These are phyloP conservation scores for Pyrus communis DNA, from an alignment of 306 rosid species.

Conservation along the genomic window DNA sequence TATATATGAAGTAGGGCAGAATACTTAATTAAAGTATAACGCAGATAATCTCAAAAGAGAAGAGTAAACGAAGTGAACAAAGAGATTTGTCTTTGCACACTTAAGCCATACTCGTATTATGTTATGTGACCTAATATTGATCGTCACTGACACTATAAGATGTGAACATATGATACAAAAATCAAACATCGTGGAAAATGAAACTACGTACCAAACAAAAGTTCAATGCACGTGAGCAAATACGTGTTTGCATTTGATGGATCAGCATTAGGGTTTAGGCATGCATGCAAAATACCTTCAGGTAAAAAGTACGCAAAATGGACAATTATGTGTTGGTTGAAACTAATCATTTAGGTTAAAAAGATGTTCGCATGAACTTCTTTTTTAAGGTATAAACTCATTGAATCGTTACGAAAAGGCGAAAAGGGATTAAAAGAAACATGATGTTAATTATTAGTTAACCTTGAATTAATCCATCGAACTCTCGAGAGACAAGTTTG, in stretches of 20 bases:
- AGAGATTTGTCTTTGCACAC: not conserved
- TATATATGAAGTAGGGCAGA: no score
- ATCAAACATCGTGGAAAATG: not conserved
- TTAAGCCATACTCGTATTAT: no score
- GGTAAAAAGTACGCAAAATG: not conserved
- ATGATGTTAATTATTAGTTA: not conserved
- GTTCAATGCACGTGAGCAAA: not conserved
- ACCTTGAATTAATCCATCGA: not conserved
- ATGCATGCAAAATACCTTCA: not conserved
- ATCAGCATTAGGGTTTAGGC: not conserved
- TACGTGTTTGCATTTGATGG: not conserved
- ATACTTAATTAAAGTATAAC: no score
- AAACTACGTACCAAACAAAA: not conserved
- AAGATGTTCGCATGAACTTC: not conserved
- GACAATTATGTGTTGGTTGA: not conserved
- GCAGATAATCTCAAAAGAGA: no score
- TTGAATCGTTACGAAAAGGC: not conserved
- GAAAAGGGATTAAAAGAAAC: not conserved
- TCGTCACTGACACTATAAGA: not conserved
- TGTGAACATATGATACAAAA: not conserved
- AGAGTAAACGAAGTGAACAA: no score
- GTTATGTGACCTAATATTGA: not conserved
- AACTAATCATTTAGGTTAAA: not conserved
- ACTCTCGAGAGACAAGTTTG: slow-evolving; percentile 10
- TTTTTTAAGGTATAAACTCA: not conserved